phyloP scores from a whole-genome alignment of 129 eudicot species.

The Flaveria ramosissima region DNA sequence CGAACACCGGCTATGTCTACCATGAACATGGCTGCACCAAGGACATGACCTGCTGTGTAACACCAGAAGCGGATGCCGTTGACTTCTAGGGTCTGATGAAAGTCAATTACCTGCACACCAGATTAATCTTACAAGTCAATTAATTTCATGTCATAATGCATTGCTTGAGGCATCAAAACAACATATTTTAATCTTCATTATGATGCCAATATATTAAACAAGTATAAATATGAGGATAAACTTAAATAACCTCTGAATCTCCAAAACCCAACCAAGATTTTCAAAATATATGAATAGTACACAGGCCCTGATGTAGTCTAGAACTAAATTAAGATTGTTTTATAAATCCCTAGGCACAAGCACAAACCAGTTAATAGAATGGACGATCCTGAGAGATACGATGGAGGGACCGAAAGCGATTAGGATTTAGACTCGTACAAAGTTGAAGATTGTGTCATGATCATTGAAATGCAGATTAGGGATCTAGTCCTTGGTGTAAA shows the following conservation, averaged over 20 bases:
- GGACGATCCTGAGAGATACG: conserved; percentile 13
- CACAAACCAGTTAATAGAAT: too few relatives aligned
- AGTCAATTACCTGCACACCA: conserved; percentile 88
- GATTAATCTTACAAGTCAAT: conserved; percentile 30
- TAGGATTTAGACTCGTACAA: too few relatives aligned
- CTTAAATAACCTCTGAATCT: not conserved
- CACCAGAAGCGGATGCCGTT: conserved; percentile 99
- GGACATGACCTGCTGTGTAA: conserved; percentile 99
- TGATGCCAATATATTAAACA: not conserved
- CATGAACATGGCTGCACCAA: conserved; percentile 99
- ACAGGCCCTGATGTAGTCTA: too few relatives aligned
- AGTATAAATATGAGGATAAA: not conserved
- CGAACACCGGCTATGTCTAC: conserved; percentile 99
- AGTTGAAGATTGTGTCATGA: too few relatives aligned
- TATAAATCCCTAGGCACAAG: too few relatives aligned
- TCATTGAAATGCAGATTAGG: too few relatives aligned
- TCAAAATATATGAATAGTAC: not conserved
- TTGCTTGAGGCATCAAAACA: conserved; percentile 37
- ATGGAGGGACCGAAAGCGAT: too few relatives aligned
- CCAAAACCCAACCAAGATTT: not conserved
- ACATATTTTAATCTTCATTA: not conserved
- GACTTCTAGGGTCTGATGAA: conserved; percentile 96
- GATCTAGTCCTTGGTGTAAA: too few relatives aligned
- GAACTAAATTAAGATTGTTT: too few relatives aligned
- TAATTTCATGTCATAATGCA: not conserved